A percentile compares a stretch with the other conserved stretches of the same genome.
These are phyloP conservation scores for Entamoeba dispar DNA, from an alignment of 208 protist species.

Conservation along the genomic window DNA sequence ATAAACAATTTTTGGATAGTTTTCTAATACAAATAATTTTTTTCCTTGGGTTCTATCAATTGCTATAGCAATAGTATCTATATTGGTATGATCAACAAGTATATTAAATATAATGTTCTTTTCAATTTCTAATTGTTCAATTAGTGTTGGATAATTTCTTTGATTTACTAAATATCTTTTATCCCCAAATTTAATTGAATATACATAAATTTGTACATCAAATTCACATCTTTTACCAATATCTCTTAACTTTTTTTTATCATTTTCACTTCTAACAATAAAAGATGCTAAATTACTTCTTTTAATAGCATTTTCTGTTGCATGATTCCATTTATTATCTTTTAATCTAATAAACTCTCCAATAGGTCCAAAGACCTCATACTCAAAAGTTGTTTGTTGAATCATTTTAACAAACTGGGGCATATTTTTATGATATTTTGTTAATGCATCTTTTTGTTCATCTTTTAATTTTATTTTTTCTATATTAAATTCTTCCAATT, in stretches of 20 bases:
- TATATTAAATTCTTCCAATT: background rate
- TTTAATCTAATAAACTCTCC: background rate
- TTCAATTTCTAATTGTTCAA: background rate
- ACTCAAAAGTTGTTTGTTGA: background rate
- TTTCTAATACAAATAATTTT: background rate
- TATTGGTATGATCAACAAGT: background rate
- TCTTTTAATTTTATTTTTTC: background rate
- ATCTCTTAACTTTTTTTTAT: background rate
- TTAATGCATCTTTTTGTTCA: background rate
- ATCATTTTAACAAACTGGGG: background rate
- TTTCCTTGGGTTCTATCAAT: background rate
- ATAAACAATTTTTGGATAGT: background rate
- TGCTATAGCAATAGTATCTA: background rate
- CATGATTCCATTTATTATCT: background rate
- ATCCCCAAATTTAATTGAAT: background rate
- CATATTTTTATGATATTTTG: background rate
- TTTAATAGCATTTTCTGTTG: background rate
- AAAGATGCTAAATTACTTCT: background rate
- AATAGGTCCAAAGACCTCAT: background rate
- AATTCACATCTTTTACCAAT: background rate
- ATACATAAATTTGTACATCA: background rate
- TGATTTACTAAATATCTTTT: background rate
- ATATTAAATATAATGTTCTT: background rate
- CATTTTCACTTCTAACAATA: background rate
- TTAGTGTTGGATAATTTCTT: background rate